Conservation (phyloP, 345 rosid genomes). For the Luvunga scandens region DNA sequence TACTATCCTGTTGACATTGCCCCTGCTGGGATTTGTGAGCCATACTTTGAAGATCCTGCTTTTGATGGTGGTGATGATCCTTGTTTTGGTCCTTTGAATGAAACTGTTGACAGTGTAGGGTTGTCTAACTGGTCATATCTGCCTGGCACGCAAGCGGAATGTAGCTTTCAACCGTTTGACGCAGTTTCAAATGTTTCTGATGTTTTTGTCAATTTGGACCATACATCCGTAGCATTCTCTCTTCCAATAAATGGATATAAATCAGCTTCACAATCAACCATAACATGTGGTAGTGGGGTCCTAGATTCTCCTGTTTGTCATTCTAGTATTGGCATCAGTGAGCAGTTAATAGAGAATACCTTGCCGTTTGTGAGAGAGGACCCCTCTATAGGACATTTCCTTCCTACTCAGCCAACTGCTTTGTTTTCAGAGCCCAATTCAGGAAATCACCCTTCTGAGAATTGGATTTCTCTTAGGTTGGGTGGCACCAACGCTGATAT, state of each 20-base stretch:
- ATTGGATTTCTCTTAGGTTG: constrained; percentile 38
- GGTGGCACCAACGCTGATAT: constrained; percentile 8
- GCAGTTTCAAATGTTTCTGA: constrained; percentile 29
- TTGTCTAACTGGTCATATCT: constrained; percentile 25
- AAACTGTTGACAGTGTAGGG: constrained; percentile 12
- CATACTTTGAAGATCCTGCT: constrained; percentile 22
- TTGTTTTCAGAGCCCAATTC: constrained; percentile 3
- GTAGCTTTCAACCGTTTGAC: constrained; percentile 30
- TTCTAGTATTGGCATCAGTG: constrained; percentile 7
- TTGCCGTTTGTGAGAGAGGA: constrained; percentile 25
- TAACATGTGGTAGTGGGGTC: constrained; percentile 5
- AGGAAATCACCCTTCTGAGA: constrained; percentile 15
- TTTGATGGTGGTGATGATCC: constrained; percentile 9
- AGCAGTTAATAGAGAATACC: constrained; percentile 30
- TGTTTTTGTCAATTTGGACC: constrained; percentile 21
- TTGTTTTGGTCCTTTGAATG: constrained; percentile 22
- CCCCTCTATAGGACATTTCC: constrained; percentile 26
- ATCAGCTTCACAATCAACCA: constrained; percentile 6
- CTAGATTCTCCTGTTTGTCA: constrained; percentile 22
- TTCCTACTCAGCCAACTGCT: constrained; percentile 23
- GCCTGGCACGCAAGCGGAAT: constrained; percentile 12
- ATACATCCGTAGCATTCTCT: constrained; percentile 7
- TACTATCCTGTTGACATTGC: neutral
- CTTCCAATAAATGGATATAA: constrained; percentile 21
- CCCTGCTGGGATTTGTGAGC: constrained; percentile 9